Base-by-base conservation (phyloP, 768 basidiomycete genomes). In the Mycena belliarum region DNA sequence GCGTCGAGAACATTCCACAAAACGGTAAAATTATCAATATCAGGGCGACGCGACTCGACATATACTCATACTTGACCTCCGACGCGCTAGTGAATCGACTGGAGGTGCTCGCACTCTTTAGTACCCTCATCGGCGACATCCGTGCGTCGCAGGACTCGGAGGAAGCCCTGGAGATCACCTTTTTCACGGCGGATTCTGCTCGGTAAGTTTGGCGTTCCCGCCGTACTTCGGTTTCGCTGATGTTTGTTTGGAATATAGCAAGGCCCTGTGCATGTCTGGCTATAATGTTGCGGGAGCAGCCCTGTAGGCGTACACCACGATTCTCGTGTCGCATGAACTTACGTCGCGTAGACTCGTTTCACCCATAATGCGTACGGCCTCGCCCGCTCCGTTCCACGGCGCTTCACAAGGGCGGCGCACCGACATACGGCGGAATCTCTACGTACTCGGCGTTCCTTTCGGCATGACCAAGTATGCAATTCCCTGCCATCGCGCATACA, bases 381-480 rank as follows among this genome's bases (percentile, higher is more conserved):
- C 38, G 57, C 69, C 47, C 43, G 66, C 45, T 57, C 67, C 21
- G 63, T 65, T 49, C 50, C 65, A 53, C 62, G 71, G 57, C 51
- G 52, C 49, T 23, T 38, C 45, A 62, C 68, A 58, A 63, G 63
- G 50, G 60, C 64, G 68, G 28, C 61, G 73, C 25, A 61, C 73
- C 51, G 79, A 78, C 64, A 80, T 85, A 64, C 88, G 91, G 49
- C 82, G 91, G 56, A 93, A 93, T 67, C 82, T 93, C 40, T 93
- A 93, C 63, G 90, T 92, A 38, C 84, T 93, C 25, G 91, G 91
- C 15, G 72, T 93, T 50, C 91, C 91, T 7, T 92, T 92, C 65
- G 86, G 88, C 64, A 77, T 93, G 32, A 86, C 86, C 18, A 89
- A 91, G 91, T 91, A 65, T 51, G 80, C 66, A 49, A 29, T 52